Percentiles rank a stretch among this genome's conserved stretches.
phyloP scores from a whole-genome alignment of 192 early-diverging fungal genomes.

The Gamsiella multidivaricata region DNA sequence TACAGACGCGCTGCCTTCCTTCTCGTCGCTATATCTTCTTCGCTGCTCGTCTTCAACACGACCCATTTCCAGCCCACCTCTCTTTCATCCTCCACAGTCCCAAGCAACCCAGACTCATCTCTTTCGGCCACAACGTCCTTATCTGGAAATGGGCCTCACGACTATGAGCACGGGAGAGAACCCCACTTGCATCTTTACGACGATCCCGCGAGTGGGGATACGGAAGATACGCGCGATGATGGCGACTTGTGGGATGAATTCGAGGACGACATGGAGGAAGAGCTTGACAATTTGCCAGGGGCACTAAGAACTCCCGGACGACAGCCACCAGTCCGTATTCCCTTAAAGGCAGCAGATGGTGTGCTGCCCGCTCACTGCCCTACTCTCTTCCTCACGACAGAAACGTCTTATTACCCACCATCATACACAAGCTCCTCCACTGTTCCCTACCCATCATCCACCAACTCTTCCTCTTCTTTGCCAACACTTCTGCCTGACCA shows the following conservation, averaged over 20 bases:
- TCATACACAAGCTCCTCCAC: conserved; percentile 20
- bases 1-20: conserved; percentile 17
- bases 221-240: neutral
- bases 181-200: neutral
- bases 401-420: conserved; percentile 17
- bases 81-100: neutral
- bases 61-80: neutral
- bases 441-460: neutral
- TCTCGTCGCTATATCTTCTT: conserved; percentile 22
- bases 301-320: neutral
- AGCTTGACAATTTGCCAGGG: neutral
- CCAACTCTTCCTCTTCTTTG: neutral
- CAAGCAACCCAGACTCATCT: neutral
- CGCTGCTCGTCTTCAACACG: conserved; percentile 19
- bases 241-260: neutral
- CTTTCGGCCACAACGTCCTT: neutral
- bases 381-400: conserved; percentile 14
- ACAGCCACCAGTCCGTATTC: neutral
- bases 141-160: neutral
- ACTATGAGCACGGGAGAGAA: neutral
- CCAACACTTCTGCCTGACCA: conserved; percentile 1
- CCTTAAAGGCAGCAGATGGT: neutral
- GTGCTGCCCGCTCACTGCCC: conserved; percentile 20
- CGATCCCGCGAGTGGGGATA: neutral
- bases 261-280: neutral